Evolutionary conservation across 2,329 filamentous ascomycete genomes (phyloP).

Genomic region (Akanthomyces dipterigenus): DNA sequence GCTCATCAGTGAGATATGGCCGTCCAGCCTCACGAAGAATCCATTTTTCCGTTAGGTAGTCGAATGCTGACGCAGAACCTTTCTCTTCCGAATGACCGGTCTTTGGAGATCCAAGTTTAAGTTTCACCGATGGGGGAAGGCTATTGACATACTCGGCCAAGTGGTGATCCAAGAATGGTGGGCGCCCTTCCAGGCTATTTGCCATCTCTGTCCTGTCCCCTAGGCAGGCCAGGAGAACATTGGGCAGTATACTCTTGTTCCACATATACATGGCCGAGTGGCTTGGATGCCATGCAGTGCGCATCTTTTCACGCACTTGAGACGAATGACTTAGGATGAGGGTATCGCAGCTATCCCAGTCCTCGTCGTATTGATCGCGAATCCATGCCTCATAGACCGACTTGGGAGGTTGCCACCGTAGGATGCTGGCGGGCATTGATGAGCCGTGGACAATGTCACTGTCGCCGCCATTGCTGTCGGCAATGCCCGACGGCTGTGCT

Average conservation of each 20-base stretch:
- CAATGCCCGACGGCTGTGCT: too few relatives aligned
- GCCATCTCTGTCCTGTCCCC: constrained; percentile 32
- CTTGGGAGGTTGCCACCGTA: too few relatives aligned
- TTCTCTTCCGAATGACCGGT: neutral
- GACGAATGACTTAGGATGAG: constrained; percentile 10
- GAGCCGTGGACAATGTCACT: too few relatives aligned
- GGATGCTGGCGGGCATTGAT: too few relatives aligned
- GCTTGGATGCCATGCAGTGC: constrained; percentile 23
- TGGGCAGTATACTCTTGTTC: constrained; percentile 18
- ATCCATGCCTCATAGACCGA: neutral
- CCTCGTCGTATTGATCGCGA: neutral
- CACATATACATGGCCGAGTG: constrained; percentile 24
- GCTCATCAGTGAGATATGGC: constrained; percentile 44
- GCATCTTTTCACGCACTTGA: constrained; percentile 18
- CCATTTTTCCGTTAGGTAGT: constrained; percentile 38
- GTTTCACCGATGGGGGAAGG: constrained; percentile 20
- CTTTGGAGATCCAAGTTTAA: constrained; percentile 18
- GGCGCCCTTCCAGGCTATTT: constrained; percentile 28
- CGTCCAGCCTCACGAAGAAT: constrained; percentile 42
- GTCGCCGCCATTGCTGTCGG: too few relatives aligned
- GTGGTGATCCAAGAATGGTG: constrained; percentile 30
- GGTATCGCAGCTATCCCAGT: neutral
- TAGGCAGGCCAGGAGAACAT: constrained; percentile 23
- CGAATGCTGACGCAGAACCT: constrained; percentile 1
- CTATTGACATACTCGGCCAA: constrained; percentile 25